Base-by-base conservation (phyloP, 2,329 filamentous ascomycete genomes). In the Exophiala lecanii-corni region DNA sequence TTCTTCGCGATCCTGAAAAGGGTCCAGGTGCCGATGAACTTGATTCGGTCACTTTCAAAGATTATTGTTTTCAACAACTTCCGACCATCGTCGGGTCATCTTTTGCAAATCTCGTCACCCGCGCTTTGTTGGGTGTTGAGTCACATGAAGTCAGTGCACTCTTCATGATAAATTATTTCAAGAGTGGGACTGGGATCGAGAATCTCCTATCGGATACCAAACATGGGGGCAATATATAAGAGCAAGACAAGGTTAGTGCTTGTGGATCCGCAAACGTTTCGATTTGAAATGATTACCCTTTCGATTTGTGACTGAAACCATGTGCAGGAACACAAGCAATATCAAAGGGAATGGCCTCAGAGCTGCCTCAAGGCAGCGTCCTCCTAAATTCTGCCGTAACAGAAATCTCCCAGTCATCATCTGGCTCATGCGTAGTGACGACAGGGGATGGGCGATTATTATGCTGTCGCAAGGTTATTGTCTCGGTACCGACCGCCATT, bases 101-200 rank as follows among this genome's bases (percentile, higher is more conserved):
- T 26, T 26, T 26, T 26, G 7, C 7, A 33, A 9, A 7, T 13
- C 13, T 13, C 12, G 16, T 36, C 34, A 39, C 41, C 4, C 7
- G 57, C 37, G 73, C 67, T 2, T 71, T 74, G 67, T 58, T 76
- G 1, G 74, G 75, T 2, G 57, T 68, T 1, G 70, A 76, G 16
- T 65, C 74, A 0, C 41, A 39, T 1, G 71, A 78, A 5, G 52
- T 76, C 4, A 71, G 66, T 3, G 72, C 74, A 0, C 54, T 74
- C 1, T 78, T 62, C 53, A 75, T 79, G 48, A 60, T 79, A 12
- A 64, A 75, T 52, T 78, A 79, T 59, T 72, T 70, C 63, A 71
- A 68, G 47, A 67, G 64, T 5, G 71, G 71, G 2, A 67, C 67
- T 3, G 76, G 76, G 0, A 58, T 79, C 1, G 41, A 72, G 40